Evolutionary conservation across 495 filamentous ascomycete species (phyloP), one percentile per base, ranked within the genome.

Genomic region (Xylona heveae): DNA sequence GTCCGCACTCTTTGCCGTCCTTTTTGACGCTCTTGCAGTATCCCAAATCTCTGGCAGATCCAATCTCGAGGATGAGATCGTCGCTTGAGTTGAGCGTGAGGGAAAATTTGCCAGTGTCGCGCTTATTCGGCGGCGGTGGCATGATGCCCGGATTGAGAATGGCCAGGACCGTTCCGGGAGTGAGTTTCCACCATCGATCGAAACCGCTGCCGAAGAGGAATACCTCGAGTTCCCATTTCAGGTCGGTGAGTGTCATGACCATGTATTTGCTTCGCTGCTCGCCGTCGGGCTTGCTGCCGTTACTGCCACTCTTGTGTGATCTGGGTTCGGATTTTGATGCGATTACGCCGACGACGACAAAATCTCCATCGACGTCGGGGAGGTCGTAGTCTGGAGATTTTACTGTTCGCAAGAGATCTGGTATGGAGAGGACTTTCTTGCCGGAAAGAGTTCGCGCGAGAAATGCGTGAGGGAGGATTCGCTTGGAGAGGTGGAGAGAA

Each of bases 131-230:
- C 0, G 71, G 71, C 2, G 90, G 90, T 6, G 84, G 79, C 66
- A 99, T 74, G 41, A 95, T 74, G 2, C 53, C 70, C 0, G 90
- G 88, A 42, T 95, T 99, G n/a, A 99, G 58, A 22, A 99, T 74
- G 5, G 90, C 88, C 31, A 99, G 61, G 2, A 95, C 59, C 0
- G 78, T 91, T 14, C 90, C 88, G 2, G 77, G 66, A 0, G 73
- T 69, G 3, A 95, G 58, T 44, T 90, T 83, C 71, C 84, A 93
- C 56, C 81, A 94, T 24, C 73, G 71, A 3, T 79, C 72, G 45
- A 93, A 95, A 12, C 78, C 90, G 0, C 75, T 68, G 43, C 78
- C 81, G 47, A 99, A 99, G 19, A 99, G 68, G 44, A 76, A 94
- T 17, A 93, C 66, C 35, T 93, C 82, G 15, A 95, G 50, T 24